Evolutionary conservation across 1,284 basidiomycete species (phyloP).

Genomic region (Malassezia pachydermatis): DNA sequence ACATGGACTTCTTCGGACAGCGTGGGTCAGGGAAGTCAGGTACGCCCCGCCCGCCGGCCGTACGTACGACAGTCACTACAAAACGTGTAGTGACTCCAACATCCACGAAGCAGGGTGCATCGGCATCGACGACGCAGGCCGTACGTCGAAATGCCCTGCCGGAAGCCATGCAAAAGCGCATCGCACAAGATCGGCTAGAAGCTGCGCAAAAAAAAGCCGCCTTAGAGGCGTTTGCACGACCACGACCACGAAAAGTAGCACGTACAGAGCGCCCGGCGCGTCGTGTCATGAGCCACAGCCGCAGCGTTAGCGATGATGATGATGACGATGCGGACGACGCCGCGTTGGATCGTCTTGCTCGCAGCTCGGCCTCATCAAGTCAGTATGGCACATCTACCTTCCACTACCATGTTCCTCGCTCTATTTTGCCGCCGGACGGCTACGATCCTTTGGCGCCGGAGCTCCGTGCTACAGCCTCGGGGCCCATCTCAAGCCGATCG

Average conservation of each 20-base stretch:
- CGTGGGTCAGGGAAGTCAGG: not conserved
- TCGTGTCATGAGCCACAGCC: no score
- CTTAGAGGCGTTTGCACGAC: no score
- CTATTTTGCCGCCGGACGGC: constrained; percentile 15
- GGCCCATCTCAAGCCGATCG: constrained; percentile 4
- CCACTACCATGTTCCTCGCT: constrained; percentile 24
- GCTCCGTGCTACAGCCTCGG: not conserved
- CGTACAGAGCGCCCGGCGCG: not conserved
- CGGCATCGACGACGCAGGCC: no score
- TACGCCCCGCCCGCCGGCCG: not conserved
- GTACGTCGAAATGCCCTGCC: constrained; percentile 11
- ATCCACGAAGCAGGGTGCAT: not conserved
- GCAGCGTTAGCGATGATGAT: not conserved
- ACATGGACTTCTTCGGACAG: constrained; percentile 19
- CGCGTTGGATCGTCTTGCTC: not conserved
- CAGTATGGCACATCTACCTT: not conserved
- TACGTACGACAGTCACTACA: not conserved
- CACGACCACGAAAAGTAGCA: not conserved
- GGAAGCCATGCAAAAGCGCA: constrained; percentile 9
- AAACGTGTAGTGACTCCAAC: constrained; percentile 2
- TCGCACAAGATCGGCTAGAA: not conserved
- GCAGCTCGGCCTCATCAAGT: not conserved
- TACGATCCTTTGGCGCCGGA: not conserved
- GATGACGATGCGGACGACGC: not conserved
- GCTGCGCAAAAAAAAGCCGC: not conserved